Evolutionary conservation across 2,329 filamentous ascomycete species (phyloP), one percentile per base, ranked within the genome.

Genomic region (Penicillium fuscoglaucum): DNA sequence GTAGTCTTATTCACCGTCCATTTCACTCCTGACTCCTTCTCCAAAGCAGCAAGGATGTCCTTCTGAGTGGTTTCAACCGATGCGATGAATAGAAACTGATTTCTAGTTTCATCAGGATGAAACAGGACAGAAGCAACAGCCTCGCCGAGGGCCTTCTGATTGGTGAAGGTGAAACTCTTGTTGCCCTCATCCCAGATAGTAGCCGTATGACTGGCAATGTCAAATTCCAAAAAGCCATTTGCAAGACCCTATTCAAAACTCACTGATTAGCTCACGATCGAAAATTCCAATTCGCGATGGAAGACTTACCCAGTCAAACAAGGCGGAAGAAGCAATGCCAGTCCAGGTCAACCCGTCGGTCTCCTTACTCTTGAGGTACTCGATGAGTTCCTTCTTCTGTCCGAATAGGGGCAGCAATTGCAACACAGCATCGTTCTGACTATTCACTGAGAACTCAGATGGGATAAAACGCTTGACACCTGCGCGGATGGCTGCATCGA

Each of bases 31-130:
- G 82, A 83, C 12, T 79, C 72, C 57, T 81, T 79, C 71, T 89
- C 83, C 2, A 83, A 72, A 0, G 79, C 68, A 13, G 74, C 70
- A 1, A 88, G 67, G 1, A 90, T 71, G 61, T 88, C 78, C 19
- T 83, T 83, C 71, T 88, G 85, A 1, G 82, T 81, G 0, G 82
- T 79, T 31, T 80, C 80, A 63, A 87, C 84, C 0, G 82, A 85
- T 3, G 83, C 80, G 17, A 88, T 73, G 51, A 79, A 80, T 31
- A 89, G 70, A 68, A 85, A 84, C 60, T 82, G 78, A 69, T 89
- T 88, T 37, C 77, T 80, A 0, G 84, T 87, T 57, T 79, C 72
- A 2, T 79, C 76, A 0, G 80, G 77, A 40, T 72, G 78, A 66
- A 74, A 75, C 17, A 88, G 70, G 26, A 84, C 74, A 6, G 79